Base-by-base conservation (phyloP, 257 asterid genomes). In the Ligustrum vulgare region DNA sequence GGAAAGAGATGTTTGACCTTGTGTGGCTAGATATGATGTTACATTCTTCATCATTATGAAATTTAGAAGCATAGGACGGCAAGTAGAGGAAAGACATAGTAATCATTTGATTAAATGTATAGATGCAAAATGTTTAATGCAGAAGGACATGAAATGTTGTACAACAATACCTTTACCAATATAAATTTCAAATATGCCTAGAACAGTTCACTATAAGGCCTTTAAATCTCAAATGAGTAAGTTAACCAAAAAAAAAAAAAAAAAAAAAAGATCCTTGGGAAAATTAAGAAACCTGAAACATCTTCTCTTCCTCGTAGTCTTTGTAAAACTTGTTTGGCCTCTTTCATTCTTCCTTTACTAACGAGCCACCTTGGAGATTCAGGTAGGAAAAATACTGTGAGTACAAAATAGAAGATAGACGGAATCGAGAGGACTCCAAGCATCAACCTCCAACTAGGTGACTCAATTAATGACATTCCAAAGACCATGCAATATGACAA, bases 331-430 rank as follows among this genome's bases (percentile, higher is more conserved):
- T 34, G 71, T 84, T 89, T 94, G 11, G 96, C 97, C 84, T 92
- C 98, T 76, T 83, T 85, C 93, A 89, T 87, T 86, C 71, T 83
- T 8, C 99, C 99, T 82, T 92, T 91, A 56, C 98, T 87, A 8
- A 94, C 99, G 2, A 94, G 91, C 99, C 99, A 94, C 78, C 99
- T 89, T 4, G 99, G 98, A 69, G 99, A 94, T 82, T 94, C 99
- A 33, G 99, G 98, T 77, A 92, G 79, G 93, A 75, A 89, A 69
- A 89, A 80, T 13, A 86, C 67, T 0, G 98, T 84, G 77, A 92
- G 73, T 5, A 72, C 82, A 67, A 94, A 91, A 68, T 92, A 94
- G 63, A 83, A 11, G 15, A 89, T 73, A 11, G 99, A 93, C 80
- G 99, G 98, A 36, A 92, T 80, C 0, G 96, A 87, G 12, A 94